Evolutionary conservation across 1,139 yeast genomes (phyloP).

Genomic region (Suhomyces bribrorum): DNA sequence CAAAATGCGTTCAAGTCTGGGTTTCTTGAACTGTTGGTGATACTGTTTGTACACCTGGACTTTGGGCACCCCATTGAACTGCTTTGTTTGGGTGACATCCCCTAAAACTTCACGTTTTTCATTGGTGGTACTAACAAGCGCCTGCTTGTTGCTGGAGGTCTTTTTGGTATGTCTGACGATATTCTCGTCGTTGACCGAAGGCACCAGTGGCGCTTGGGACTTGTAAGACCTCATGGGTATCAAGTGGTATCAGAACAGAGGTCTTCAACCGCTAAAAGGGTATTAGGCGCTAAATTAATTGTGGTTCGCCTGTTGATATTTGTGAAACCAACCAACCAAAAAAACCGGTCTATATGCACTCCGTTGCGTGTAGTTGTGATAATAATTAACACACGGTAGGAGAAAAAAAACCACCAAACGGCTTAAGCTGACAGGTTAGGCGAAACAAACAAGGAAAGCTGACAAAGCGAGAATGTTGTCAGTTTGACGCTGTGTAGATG

Average conservation of each 20-base stretch:
- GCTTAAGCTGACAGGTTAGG: neutral
- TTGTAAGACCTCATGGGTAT: conserved; percentile 13
- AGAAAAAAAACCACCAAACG: neutral
- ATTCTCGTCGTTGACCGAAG: conserved; percentile 11
- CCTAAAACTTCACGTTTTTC: conserved; percentile 32
- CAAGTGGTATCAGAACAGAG: neutral
- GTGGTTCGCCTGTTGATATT: neutral
- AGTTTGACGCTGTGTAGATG: no score
- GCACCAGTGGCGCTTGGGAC: conserved; percentile 7
- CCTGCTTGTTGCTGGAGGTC: conserved; percentile 4
- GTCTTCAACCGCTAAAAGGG: no score
- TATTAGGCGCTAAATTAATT: neutral
- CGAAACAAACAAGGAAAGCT: neutral
- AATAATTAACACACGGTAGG: conserved; percentile 8
- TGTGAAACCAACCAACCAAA: conserved; percentile 2
- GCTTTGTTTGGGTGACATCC: conserved; percentile 26
- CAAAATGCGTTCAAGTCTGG: conserved; percentile 22
- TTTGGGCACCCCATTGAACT: conserved; percentile 14
- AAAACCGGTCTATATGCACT: conserved; percentile 10
- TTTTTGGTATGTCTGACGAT: conserved; percentile 8
- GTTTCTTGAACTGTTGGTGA: conserved; percentile 25
- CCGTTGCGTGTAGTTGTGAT: conserved; percentile 12
- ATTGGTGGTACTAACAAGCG: neutral
- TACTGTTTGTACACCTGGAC: conserved; percentile 24
- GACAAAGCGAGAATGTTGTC: no score